Evolutionary conservation across 2,329 filamentous ascomycete species (phyloP), one percentile per base, ranked within the genome.

Genomic region (Neofusicoccum ribis): DNA sequence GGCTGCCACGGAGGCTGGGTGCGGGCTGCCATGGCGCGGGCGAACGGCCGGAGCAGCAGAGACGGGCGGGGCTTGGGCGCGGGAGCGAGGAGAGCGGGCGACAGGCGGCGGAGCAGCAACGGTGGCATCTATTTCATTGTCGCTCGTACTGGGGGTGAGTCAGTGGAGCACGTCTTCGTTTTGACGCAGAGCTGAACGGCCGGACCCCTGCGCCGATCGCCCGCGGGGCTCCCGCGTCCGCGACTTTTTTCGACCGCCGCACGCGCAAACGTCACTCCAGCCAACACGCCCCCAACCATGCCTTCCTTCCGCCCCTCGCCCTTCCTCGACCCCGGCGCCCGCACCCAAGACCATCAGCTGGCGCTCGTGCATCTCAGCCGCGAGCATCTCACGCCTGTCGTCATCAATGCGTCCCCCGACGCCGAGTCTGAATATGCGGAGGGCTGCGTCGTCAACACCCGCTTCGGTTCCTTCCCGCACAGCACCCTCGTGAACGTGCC

Each of bases 311-410:
- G 51, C 14, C 69, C 78, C 1, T 97, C 93, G 9, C 90, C 93
- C 0, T 98, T 99, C 71, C 84, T 98, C 44, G 86, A 90, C 62
- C 88, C 91, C 0, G 88, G 89, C 15, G 73, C 82, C 3, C 78
- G 80, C 20, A 88, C 93, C 3, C 81, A 84, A 11, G 80, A 87
- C 23, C 85, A 90, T 70, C 84, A 85, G 3, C 86, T 98, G 50
- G 91, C 93, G 31, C 90, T 98, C 67, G 84, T 97, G 65, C 91
- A 97, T 75, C 86, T 99, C 61, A 94, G 92, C 67, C 90, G 93
- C 79, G 93, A 98, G 78, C 89, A 90, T 67, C 88, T 93, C 68
- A 84, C 93, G 44, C 92, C 94, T 7, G 83, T 93, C 31, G 88
- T 91, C 67, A 74, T 85, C 69, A 67, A 71, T 67, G 67, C 70